Evolutionary conservation across 495 filamentous ascomycete species (phyloP), one percentile per base, ranked within the genome.

Genomic region (Jackrogersella minutella): DNA sequence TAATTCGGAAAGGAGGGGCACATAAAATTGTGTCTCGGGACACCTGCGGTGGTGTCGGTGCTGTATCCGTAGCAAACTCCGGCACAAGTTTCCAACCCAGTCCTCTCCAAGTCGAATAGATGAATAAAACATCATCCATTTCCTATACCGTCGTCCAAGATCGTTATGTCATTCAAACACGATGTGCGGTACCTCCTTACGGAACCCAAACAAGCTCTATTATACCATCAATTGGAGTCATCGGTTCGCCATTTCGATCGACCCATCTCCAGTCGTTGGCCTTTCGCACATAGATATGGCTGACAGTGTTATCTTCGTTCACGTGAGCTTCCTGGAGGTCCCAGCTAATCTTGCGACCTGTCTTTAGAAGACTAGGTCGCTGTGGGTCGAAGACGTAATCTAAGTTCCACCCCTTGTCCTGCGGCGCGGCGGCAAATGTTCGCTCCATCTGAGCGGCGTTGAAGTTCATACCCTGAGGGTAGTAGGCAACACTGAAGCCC

Each of bases 401-500:
- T 26, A 84, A 40, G 58, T 83, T 83, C 80, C 80, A 83, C 0
- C 79, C 80, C 64, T 79, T 81, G 37, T 83, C 82, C 72, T 77
- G 85, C 43, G 75, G 85, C 69, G 77, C 86, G 65, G 74, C 81
- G 62, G 66, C 80, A 77, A 88, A 89, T 17, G 88, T 91, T 59
- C 84, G 84, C 75, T 91, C 88, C 64, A 86, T 79, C 68, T 86
- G 84, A 64, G 83, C 80, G 46, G 88, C 80, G 75, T 90, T 84
- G 60, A 88, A 84, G 47, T 82, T 76, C 61, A 81, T 75, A 19
- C 81, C 85, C 22, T 82, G 78, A 0, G 86, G 86, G 69, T 90
- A 90, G 61, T 84, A 82, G 37, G 84, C 83, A 21, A 91, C 78
- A 14, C 86, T 88, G 72, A 88, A 89, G 21, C 88, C 88, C 41